phyloP scores from a whole-genome alignment of 179 eudicot genomes.

The Beta lomatogona region DNA sequence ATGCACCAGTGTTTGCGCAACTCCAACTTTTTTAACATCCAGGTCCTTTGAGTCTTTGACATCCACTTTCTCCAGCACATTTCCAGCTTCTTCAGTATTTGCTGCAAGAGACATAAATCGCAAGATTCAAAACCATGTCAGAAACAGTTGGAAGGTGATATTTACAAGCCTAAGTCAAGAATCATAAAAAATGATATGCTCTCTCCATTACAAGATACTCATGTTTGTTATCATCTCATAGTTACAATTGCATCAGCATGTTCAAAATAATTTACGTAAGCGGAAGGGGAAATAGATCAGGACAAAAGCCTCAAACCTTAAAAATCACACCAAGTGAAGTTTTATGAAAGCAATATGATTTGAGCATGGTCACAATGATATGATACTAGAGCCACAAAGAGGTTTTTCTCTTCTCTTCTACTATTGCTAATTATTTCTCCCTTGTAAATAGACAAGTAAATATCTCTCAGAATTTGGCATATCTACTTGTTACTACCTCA shows the following conservation, averaged over 20 bases:
- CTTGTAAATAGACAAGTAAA: too few species aligned
- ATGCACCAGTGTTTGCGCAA: slow-evolving; percentile 11
- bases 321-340: background rate
- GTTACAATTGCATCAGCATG: background rate
- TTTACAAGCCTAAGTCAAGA: background rate
- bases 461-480: too few species aligned
- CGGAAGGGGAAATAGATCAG: background rate
- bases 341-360: background rate
- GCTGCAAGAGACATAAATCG: slow-evolving; percentile 31
- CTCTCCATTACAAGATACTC: too few species aligned
- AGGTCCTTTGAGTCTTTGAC: background rate
- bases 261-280: background rate
- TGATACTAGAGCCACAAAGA: slow-evolving; percentile 4
- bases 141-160: background rate
- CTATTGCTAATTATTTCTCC: background rate
- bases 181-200: background rate
- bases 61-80: background rate
- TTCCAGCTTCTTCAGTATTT: slow-evolving; percentile 20
- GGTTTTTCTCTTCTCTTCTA: background rate
- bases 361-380: background rate
- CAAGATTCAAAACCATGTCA: slow-evolving; percentile 6
- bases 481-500: too few species aligned
- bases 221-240: background rate
- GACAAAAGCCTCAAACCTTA: background rate
- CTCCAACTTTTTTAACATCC: slow-evolving; percentile 22